Evolutionary conservation across 148 eudicot species (phyloP), one percentile per base, ranked within the genome.

Genomic region (Amaranthus cruentus): DNA sequence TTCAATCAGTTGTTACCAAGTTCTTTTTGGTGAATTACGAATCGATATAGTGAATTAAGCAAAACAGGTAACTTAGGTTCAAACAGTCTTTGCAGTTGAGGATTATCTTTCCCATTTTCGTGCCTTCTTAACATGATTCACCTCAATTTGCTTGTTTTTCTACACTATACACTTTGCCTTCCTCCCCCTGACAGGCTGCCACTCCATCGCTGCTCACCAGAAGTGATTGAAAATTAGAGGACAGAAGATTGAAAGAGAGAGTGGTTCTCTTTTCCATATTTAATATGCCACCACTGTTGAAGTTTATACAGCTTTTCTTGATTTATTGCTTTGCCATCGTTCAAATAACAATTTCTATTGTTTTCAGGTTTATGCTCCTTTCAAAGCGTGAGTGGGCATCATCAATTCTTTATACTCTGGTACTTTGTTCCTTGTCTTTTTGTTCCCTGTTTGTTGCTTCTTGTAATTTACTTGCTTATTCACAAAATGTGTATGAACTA

Each of bases 391-490:
- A 71, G 43, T 68, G 55, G 51, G 74, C 77, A 61, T 57, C 84
- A 15, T 75, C 81, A 14, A 61, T 83, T 51, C 86, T 83, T 49
- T 83, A 77, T 63, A 83, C 86, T 44, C 79, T 83, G 83, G 86
- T 83, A 83, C 57, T 44, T 9, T 71, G 11, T 67, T 52, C 14
- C 6, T 50, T 67, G 7, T 66, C 72, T n/a, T 47, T 60, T 50
- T 4, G 42, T 15, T 2, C 68, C 38, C 6, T 15, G 10, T 18
- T 55, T 55, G 44, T 0, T 52, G 64, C 59, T 47, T 6, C 55
- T 21, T 12, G 7, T 53, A 13, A 6, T 42, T 53, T 44, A 15
- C 13, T 44, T 13, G 52, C 21, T 18, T 48, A 28, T 47, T 67
- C 8, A 46, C 60, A n/a, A 11, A 15, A n/a, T 66, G 5, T 62